Base-by-base conservation (phyloP, 345 rosid genomes). In the Rhizophora apiculata region DNA sequence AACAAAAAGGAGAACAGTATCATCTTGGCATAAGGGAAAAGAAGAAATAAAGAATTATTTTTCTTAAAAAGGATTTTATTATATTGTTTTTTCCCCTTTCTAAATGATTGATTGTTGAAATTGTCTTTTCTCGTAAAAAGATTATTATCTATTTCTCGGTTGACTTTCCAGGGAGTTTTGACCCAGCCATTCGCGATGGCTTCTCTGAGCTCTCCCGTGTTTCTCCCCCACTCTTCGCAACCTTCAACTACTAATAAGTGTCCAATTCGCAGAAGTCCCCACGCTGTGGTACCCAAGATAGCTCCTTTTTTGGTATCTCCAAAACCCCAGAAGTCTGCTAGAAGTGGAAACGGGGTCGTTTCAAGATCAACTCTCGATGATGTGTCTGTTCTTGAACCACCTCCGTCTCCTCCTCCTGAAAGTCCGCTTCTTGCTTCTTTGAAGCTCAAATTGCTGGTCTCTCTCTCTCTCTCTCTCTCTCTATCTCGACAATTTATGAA, bases 401-500 rank as follows among this genome's bases (percentile, higher is more conserved):
- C 85, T 5, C 71, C 86, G 27, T 72, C 78, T 61, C 57, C 85
- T 0, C 69, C 49, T 15, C 49, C 49, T 43, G 49, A 74, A 20
- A 43, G 8, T 49, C 64, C 73, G 21, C 16, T 34, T 29, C 32
- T 81, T 26, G 79, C 81, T 52, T 64, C 84, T 43, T 74, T 84
- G 70, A 87, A 89, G 78, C 79, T 89, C 71, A 84, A 84, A 13
- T 81, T 89, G 73, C 85, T 89, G 75, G 95, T 89, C 57, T 89
- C 57, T 69, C 85, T 76, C 59, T 8, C 18, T 53, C 24, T 6
- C 19, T 39, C 21, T 48, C 18, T 16, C 6, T 6, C 1, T 7
- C 2, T 22, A 1, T 36, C 2, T 24, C 22, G 65, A 26, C 60
- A 3, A 43, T 43, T 43, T 43, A 43, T 43, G 49, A 13, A 43